Base-by-base conservation (phyloP, 2,329 filamentous ascomycete genomes). In the Pestalotiopsis sp. region DNA sequence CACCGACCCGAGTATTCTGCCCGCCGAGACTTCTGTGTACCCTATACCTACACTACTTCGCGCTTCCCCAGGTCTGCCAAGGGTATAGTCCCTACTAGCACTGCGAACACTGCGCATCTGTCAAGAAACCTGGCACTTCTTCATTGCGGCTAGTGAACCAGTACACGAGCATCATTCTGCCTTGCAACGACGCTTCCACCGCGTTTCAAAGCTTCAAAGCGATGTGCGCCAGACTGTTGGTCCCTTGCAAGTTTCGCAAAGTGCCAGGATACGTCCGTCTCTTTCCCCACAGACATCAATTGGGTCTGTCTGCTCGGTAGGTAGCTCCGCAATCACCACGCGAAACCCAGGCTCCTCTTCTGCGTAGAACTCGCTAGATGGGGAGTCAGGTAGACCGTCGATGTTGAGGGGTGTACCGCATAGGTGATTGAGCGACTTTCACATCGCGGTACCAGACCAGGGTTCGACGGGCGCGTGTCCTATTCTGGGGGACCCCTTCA, bases 221-320 rank as follows among this genome's bases (percentile, higher is more conserved):
- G 31, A 62, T 62, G 59, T 36, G 59, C 25, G 23, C 25, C 59
- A 39, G 59, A 62, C 25, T 27, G 45, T 52, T 52, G 31, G 27
- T 38, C 36, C 59, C 59, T 36, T 62, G 59, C 31, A 27, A 39
- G 59, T 62, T 62, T 62, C 59, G 59, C 59, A 62, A 38, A 17
- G 17, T 62, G 59, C 59, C 27, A 38, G 59, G 59, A 62, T 39
- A 62, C 17, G 27, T 59, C 57, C 6, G 27, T 36, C 31, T 36
- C 27, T 39, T 36, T 39, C 59, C 27, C 31, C 11, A 39, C 59
- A 36, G 36, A 39, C 59, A 36, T 61, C 38, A 38, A 36, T 12
- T 39, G 14, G 25, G 31, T n/a, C n/a, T 52, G 45, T 20, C 45
- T 20, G 45, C 14, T 52, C 45, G 45, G 45, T 52, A 52, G 45